Evolutionary conservation across 2,329 filamentous ascomycete genomes (phyloP), one percentile per base, ranked within the genome.

Genomic region (Paecilomyces formosus): DNA sequence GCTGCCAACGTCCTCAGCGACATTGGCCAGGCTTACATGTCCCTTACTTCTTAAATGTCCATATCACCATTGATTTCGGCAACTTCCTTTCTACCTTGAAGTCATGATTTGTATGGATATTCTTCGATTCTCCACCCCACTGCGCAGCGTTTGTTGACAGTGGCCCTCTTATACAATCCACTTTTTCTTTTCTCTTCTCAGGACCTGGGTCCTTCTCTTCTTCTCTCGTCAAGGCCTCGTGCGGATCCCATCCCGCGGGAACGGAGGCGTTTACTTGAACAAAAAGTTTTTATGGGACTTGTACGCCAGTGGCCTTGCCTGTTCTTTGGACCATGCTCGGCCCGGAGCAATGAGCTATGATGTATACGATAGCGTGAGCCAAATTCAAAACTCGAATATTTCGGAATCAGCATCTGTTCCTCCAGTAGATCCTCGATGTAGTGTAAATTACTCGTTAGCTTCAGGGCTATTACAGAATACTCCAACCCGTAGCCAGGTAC

Each of bases 1-100:
- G 64, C 59, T 22, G 68, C 66, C 3, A 58, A 49, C 31, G 52
- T 53, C 3, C 58, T 73, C 58, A 73, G 70, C 59, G 13, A 59
- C 11, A 68, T 68, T 50, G 73, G 74, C 22, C 30, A 68, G 54
- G 63, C 65, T 26, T 76, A 76, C 59, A 55, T 57, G 21, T 58
- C 57, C 30, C 15, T 39, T 13, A 22, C 35, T 39, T 55, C 13
- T 45, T 45, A 21, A 45, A 45, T 45, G n/a, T 45, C 39, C 13
- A 45, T 4, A 39, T 39, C 35, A n/a, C 13, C 6, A 15, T 39
- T 39, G 35, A n/a, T 15, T 31, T 31, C 30, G 30, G 8, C n/a
- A 45, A 45, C 4, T 45, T 45, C 3, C n/a, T 3, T 21, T 45
- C 7, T 8, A 15, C 39, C 13, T 18, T 15, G 13, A 18, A 18